Conservation (phyloP, 225 moss, liverwort and hornwort genomes). For the Takakia lepidozioides region DNA sequence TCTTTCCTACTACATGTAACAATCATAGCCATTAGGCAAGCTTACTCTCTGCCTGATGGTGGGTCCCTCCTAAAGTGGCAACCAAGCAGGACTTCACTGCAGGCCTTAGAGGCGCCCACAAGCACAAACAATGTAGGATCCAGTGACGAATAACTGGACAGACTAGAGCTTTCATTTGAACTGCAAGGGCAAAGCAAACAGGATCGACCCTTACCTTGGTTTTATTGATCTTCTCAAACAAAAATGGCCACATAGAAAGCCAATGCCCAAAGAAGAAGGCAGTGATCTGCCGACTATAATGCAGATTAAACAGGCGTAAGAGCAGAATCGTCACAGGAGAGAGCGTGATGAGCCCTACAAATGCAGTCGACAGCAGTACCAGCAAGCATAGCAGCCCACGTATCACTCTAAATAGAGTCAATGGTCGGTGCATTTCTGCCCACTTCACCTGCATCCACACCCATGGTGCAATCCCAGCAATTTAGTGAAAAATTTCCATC, state of each 20-base stretch:
- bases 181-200: no score
- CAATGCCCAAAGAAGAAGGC: constrained; percentile 63
- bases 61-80: no score
- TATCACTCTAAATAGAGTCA: constrained; percentile 65
- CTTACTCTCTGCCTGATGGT: no score
- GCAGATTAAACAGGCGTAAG: constrained; percentile 55
- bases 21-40: no score
- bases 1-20: no score
- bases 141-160: no score
- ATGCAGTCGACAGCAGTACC: constrained; percentile 62
- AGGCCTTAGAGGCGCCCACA: no score
- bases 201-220: constrained; percentile 85
- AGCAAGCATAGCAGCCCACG: constrained; percentile 73
- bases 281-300: constrained; percentile 42
- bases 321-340: constrained; percentile 39
- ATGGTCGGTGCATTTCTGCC: constrained; percentile 51
- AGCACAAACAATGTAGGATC: no score
- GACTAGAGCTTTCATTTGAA: no score
- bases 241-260: constrained; percentile 90
- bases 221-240: constrained; percentile 83
- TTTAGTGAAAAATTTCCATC: no score
- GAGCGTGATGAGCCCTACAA: constrained; percentile 42
- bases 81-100: no score
- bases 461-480: no score
- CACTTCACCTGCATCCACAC: constrained; percentile 36